Evolutionary conservation across 805 yeast genomes (phyloP).

Genomic region (Kuraishia capsulata): DNA sequence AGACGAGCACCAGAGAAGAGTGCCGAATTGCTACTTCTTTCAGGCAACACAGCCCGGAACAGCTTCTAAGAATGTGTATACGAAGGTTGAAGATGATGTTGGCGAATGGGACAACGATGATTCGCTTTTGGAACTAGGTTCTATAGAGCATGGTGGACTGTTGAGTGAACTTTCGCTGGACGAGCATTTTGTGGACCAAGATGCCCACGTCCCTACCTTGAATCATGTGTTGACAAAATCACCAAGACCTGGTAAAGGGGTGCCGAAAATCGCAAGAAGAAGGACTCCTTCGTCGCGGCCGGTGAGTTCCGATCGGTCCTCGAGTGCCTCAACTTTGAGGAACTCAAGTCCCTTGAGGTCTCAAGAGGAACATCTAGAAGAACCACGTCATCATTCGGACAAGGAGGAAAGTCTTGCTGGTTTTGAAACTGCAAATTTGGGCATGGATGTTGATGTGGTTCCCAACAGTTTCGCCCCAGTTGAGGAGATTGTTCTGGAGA

Average conservation of each 20-base stretch:
- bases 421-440: too few species aligned
- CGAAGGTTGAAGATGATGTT: too few species aligned
- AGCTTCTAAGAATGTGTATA: neutral
- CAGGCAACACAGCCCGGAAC: constrained; percentile 2
- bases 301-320: neutral
- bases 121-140: neutral
- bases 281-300: neutral
- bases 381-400: neutral
- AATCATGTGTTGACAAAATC: neutral
- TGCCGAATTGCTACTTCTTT: constrained; percentile 32
- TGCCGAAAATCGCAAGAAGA: neutral
- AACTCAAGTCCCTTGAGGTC: neutral
- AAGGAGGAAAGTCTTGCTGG: neutral
- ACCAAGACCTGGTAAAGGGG: neutral
- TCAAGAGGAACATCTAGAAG: neutral
- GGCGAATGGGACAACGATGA: neutral
- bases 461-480: too few species aligned
- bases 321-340: neutral
- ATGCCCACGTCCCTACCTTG: neutral
- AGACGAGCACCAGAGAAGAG: constrained; percentile 42
- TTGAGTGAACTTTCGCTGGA: neutral
- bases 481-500: too few species aligned
- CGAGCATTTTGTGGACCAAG: neutral
- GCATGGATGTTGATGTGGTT: too few species aligned
- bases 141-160: neutral